Percentiles rank a stretch among this genome's conserved stretches.
Conservation (phyloP, 2,329 filamentous ascomycete genomes). For the Coniochaeta sp. region DNA sequence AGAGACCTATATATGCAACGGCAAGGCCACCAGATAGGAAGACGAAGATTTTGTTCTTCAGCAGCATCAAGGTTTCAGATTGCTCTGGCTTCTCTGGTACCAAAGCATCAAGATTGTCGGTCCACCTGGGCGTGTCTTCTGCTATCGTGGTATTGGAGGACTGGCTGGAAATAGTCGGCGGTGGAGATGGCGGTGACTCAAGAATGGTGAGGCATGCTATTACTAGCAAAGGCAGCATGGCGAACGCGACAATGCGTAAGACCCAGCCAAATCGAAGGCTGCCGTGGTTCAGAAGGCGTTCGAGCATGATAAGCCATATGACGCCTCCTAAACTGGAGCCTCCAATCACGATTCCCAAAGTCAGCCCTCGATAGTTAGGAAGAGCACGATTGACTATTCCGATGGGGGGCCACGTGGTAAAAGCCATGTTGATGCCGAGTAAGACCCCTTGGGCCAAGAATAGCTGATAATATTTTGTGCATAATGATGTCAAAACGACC, state of each 20-base stretch:
- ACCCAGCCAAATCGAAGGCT: conserved; percentile 26
- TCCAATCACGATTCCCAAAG: conserved; percentile 10
- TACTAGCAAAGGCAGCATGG: conserved; percentile 26
- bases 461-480: conserved; percentile 22
- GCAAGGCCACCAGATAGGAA: conserved; percentile 23
- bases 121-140: conserved; percentile 1
- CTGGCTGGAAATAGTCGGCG: background rate
- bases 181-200: conserved; percentile 5
- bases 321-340: conserved; percentile 24
- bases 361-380: conserved; percentile 15
- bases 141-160: conserved; percentile 1
- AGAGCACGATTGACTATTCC: conserved; percentile 14
- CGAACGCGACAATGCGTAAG: conserved; percentile 24
- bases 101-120: background rate
- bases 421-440: conserved; percentile 10
- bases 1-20: conserved; percentile 28
- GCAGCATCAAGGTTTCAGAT: conserved; percentile 5
- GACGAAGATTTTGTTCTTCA: conserved; percentile 13
- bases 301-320: conserved; percentile 22
- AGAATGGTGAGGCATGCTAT: conserved; percentile 18
- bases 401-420: conserved; percentile 14
- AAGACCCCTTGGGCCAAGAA: conserved; percentile 21
- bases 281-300: conserved; percentile 15
- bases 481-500: conserved; percentile 21
- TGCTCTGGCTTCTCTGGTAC: background rate